Percentiles rank a stretch among this genome's conserved stretches.
Evolutionary conservation across 768 basidiomycete species (phyloP).

Genomic region (Panellus pusillus): DNA sequence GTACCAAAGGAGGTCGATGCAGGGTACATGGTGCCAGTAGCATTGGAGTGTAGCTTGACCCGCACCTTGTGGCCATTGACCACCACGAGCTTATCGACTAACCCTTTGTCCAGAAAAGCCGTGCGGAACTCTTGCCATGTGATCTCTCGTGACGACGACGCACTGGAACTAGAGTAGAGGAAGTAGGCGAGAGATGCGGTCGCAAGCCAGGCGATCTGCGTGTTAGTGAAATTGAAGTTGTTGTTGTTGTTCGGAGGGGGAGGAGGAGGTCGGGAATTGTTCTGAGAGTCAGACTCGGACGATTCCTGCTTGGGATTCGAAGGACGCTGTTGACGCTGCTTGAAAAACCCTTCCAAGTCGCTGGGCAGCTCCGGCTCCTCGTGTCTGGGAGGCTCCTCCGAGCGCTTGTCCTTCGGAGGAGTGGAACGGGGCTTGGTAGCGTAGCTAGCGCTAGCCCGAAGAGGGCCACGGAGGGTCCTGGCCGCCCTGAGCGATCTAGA

Average conservation of each 20-base stretch:
- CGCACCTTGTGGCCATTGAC: slow-evolving; percentile 90
- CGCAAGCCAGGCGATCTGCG: slow-evolving; percentile 50
- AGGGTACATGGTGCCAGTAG: slow-evolving; percentile 77
- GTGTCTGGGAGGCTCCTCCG: slow-evolving; percentile 29
- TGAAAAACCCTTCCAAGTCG: slow-evolving; percentile 77
- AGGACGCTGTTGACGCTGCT: slow-evolving; percentile 55
- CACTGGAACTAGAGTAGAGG: slow-evolving; percentile 59
- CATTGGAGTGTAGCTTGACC: slow-evolving; percentile 90
- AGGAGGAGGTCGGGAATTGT: slow-evolving; percentile 29
- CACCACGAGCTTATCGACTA: slow-evolving; percentile 91
- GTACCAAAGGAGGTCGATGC: slow-evolving; percentile 42
- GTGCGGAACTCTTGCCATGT: slow-evolving; percentile 99
- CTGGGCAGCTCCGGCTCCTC: slow-evolving; percentile 56
- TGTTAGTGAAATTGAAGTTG: slow-evolving; percentile 56
- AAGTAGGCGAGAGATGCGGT: slow-evolving; percentile 62
- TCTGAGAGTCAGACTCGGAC: slow-evolving; percentile 24
- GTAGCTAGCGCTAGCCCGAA: slow-evolving; percentile 42
- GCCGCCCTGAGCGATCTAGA: slow-evolving; percentile 60
- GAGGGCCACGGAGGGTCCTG: slow-evolving; percentile 38
- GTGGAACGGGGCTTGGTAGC: slow-evolving; percentile 38
- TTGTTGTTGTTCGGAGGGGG: slow-evolving; percentile 53
- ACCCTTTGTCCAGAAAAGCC: slow-evolving; percentile 93
- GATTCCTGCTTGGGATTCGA: slow-evolving; percentile 38
- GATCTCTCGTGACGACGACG: slow-evolving; percentile 76
- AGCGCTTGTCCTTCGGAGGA: slow-evolving; percentile 29